Base-by-base conservation (phyloP, 805 yeast genomes). In the Kluyveromyces siamensis region DNA sequence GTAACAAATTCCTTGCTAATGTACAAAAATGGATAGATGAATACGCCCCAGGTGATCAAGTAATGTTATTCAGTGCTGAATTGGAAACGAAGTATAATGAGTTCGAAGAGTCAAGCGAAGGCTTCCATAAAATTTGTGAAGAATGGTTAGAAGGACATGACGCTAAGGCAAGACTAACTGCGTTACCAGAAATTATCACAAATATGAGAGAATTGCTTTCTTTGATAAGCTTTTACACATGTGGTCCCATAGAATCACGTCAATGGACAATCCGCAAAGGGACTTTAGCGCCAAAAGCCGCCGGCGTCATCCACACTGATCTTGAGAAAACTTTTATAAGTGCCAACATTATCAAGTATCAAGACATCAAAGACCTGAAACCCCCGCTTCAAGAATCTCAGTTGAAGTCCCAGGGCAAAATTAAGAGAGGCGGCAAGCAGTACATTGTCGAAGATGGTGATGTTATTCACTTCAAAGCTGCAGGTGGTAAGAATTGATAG, bases 291-390 rank as follows among this genome's bases (percentile, higher is more conserved):
- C 90, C 91, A 37, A 86, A 86, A 53, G 96, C 95, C 2, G 96
- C 96, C 0, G 95, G 90, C 19, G 83, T 84, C 35, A 89, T 89
- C 51, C 96, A 89, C 63, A 84, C 87, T 1, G 96, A 88, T 63
- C 69, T 88, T 48, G 82, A 84, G 68, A 79, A 82, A 58, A 85
- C 95, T 0, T 89, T 89, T 63, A 79, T 89, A 43, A 77, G 79
- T 60, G 95, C 93, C 9, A 80, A 82, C 49, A 85, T 89, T 27
- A 74, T 78, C 60, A 84, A 84, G 58, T 84, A 75, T 62, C 72
- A 76, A 6, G 93, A 86, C 57, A 66, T 84, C 47, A 54, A 67
- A 2, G 21, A 50, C 1, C 37, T 55, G 44, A 50, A 44, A 21
- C 57, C 61, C 2, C 64, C 64, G 14, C 47, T 61, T 8, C 57